Base-by-base conservation (phyloP, 495 filamentous ascomycete species). In the Lichenothelia convexa region DNA sequence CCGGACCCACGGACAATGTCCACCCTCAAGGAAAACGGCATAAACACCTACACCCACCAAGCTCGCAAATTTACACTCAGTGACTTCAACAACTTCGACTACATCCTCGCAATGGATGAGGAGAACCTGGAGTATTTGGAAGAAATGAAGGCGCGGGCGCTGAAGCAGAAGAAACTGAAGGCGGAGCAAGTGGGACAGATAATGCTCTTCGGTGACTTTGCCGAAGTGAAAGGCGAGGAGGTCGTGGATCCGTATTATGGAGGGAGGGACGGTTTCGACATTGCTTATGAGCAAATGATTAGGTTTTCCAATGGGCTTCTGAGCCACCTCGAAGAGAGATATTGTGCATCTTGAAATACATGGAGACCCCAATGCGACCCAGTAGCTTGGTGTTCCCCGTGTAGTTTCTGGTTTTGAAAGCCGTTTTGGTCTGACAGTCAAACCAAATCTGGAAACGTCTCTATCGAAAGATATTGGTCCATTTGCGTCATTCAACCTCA, bases 231-330 rank as follows among this genome's bases (percentile, higher is more conserved):
- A 33, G 77, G 77, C 22, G 74, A 89, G 49, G 67, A 75, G 27
- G 75, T 94, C n/a, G 60, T 68, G 42, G 89, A 95, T 50, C 89
- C 89, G 6, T 97, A 97, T 50, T 94, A 95, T 59, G 83, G 81
- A 6, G 84, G 69, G 4, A 63, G 61, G 3, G 67, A 83, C 40
- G 84, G 83, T 4, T 97, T 97, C 49, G 76, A 82, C 42, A 70
- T 69, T 47, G 82, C 85, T 20, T 93, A 79, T 53, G 71, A 86
- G 54, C 89, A 94, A 60, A 72, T 76, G 34, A 58, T 66, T 23
- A 63, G 78, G 37, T 93, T 93, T 51, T 80, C 82, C 19, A 69
- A 67, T 49, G 78, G 76, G 36, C 84, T 93, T 47, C 42, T 92
- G 34, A 58, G 64, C 32, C 17, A 31, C 23, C 40, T 61, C 34